Base-by-base conservation (phyloP, 139 green algal genomes). In the Chlorella sp. region DNA sequence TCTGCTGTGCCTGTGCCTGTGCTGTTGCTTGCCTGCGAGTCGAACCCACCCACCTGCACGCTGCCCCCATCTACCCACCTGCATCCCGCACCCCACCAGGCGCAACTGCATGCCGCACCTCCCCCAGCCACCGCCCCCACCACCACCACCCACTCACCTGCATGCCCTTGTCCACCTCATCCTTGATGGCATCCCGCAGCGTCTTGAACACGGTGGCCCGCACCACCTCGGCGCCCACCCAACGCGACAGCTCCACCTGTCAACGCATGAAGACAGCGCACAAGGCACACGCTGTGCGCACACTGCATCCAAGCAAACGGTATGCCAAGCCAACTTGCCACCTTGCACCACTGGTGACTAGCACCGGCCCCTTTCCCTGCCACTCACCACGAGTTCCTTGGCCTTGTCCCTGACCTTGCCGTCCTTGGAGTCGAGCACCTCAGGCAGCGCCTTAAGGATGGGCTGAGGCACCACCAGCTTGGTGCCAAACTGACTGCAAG, bases 381-480 rank as follows among this genome's bases (percentile, higher is more conserved):
- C 42, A 71, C 85, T 49, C 64, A 93, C 90, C 74, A 90, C 86
- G 17, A 97, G 71, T 26, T 89, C 85, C 74, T 99, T 99, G 65
- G 86, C 86, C 49, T 88, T 88, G 26, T 89, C 83, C 1, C 95
- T 71, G 2, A 95, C 88, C 32, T 93, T 93, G 2, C 77, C 87
- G 70, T 98, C 92, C 69, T 93, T 93, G 72, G 92, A 85, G 20
- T 93, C 87, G 77, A 97, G 96, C 32, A 98, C 73, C 1, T 82
- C 61, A 0, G 92, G 87, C 61, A 97, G 71, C 0, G 84, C 80
- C 78, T 95, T 95, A 34, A 98, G 71, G 27, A 99, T 80, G 5
- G 86, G 83, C 84, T 97, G 87, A 26, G 90, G 81, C 0, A 85
- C 69, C n/a, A 99, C 62, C 0, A 85, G 85, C 36, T 88, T 90